Evolutionary conservation across 73 alveolate species (phyloP), one percentile per base, ranked within the genome.

Genomic region (Breviolum minutum): DNA sequence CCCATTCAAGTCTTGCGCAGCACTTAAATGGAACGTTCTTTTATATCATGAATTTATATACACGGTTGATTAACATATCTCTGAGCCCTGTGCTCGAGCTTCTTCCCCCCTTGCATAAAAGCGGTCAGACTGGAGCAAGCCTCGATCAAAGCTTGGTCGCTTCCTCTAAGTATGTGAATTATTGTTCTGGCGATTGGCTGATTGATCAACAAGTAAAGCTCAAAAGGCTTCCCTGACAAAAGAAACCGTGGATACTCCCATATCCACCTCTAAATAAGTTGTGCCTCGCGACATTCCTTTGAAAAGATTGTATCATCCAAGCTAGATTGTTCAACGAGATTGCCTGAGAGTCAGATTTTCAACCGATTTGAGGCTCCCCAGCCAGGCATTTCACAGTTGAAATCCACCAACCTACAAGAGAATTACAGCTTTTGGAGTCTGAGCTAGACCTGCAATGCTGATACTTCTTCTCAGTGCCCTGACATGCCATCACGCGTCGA

Each of bases 341-440:
- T 40, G 54, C 54, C 0, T 40, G 54, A 40, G 54, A 40, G 54
- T 3, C 54, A 40, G 3, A 40, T 2, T 40, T 2, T 40, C 54
- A 40, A 40, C 54, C 8, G 7, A 79, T 10, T 10, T 27, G 27
- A 14, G 63, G 71, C 20, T 54, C 48, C 48, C 32, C n/a, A 26
- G 60, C 95, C 95, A 8, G 95, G 95, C 80, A 88, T 30, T 71
- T 88, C 95, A 69, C 95, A 88, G 54, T 88, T 88, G 95, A 88
- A 88, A 69, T 88, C 95, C 61, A 88, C 95, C 85, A 88, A 61
- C 95, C 95, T 88, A 1, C 26, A 22, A 40, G 74, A 54, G 74
- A 16, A 54, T 6, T 22, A 32, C 26, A 32, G 70, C 8, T 30
- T 32, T 26, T 32, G 16, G 74, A 48, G 48, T 8, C 68, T 24